These are phyloP conservation scores for Priceomyces medius DNA, from an alignment of 805 yeast species.

Conservation along the genomic window DNA sequence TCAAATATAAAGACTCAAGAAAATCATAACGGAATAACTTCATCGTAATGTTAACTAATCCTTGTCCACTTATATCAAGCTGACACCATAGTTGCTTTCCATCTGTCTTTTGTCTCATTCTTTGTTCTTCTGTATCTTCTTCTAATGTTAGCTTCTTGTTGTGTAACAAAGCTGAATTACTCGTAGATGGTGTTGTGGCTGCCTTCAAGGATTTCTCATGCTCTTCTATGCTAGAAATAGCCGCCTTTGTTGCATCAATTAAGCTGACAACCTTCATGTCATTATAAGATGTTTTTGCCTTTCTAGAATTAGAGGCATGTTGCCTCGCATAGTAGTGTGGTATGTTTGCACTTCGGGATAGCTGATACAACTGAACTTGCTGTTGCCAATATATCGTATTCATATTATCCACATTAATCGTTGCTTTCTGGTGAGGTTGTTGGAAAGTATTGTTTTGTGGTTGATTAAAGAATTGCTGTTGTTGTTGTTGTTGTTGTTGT, in stretches of 20 bases:
- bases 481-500: slow-evolving; percentile 28
- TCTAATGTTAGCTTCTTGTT: slow-evolving; percentile 43
- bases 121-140: slow-evolving; percentile 58
- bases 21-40: slow-evolving; percentile 79
- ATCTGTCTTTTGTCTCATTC: slow-evolving; percentile 56
- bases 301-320: slow-evolving; percentile 69
- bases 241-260: slow-evolving; percentile 41
- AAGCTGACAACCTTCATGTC: slow-evolving; percentile 38
- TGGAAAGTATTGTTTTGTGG: slow-evolving; percentile 18
- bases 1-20: slow-evolving; percentile 80
- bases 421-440: slow-evolving; percentile 32
- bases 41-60: slow-evolving; percentile 66
- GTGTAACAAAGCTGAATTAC: slow-evolving; percentile 40
- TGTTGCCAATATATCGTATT: slow-evolving; percentile 69
- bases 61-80: slow-evolving; percentile 88
- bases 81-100: slow-evolving; percentile 92
- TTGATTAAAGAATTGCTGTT: slow-evolving; percentile 21
- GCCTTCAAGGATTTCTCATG: slow-evolving; percentile 37
- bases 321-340: slow-evolving; percentile 85
- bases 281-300: slow-evolving; percentile 36
- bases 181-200: slow-evolving; percentile 30
- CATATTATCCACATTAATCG: slow-evolving; percentile 36
- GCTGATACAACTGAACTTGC: slow-evolving; percentile 68
- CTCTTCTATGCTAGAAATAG: slow-evolving; percentile 38
- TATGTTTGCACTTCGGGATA: slow-evolving; percentile 60